These are phyloP conservation scores for Metarhizium anisopliae DNA, from an alignment of 2,329 filamentous ascomycete genomes.

Conservation along the genomic window DNA sequence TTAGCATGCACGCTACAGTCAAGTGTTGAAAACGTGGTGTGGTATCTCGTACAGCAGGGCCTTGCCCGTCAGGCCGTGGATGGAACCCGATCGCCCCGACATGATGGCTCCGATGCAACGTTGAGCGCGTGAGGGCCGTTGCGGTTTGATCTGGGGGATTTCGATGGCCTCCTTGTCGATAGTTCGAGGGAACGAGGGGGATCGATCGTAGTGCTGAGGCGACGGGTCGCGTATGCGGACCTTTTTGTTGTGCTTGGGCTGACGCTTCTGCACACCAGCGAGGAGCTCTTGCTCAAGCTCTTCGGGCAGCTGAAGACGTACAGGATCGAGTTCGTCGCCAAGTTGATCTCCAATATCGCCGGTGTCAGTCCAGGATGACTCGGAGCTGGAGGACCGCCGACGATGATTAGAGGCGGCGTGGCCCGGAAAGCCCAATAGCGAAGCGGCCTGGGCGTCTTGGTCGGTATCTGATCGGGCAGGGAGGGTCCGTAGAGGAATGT, in stretches of 20 bases:
- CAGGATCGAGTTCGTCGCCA: slow-evolving; percentile 71
- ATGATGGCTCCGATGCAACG: slow-evolving; percentile 75
- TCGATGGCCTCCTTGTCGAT: slow-evolving; percentile 70
- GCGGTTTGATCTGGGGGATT: slow-evolving; percentile 60
- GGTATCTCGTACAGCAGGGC: slow-evolving; percentile 62
- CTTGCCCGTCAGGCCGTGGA: slow-evolving; percentile 92
- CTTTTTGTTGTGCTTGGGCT: slow-evolving; percentile 42
- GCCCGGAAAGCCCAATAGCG: slow-evolving; percentile 23
- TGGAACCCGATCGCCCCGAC: slow-evolving; percentile 66
- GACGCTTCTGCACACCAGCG: slow-evolving; percentile 37
- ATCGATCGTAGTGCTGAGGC: slow-evolving; percentile 27
- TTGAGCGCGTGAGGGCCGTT: slow-evolving; percentile 56
- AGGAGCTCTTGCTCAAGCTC: slow-evolving; percentile 56
- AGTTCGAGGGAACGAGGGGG: slow-evolving; percentile 30
- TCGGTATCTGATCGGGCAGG: slow-evolving; percentile 28
- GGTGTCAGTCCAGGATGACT: slow-evolving; percentile 83
- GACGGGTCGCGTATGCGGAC: slow-evolving; percentile 57
- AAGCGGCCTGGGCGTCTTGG: slow-evolving; percentile 30
- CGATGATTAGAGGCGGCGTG: slow-evolving; percentile 33
- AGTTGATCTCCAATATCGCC: slow-evolving; percentile 91
- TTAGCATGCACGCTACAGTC: background rate
- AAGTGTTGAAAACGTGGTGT: slow-evolving; percentile 3
- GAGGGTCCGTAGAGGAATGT: slow-evolving; percentile 80
- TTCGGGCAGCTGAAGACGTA: slow-evolving; percentile 59
- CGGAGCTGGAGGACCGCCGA: slow-evolving; percentile 48